Conservation (phyloP, 441 rosid genomes). For the Oxalis stricta region DNA sequence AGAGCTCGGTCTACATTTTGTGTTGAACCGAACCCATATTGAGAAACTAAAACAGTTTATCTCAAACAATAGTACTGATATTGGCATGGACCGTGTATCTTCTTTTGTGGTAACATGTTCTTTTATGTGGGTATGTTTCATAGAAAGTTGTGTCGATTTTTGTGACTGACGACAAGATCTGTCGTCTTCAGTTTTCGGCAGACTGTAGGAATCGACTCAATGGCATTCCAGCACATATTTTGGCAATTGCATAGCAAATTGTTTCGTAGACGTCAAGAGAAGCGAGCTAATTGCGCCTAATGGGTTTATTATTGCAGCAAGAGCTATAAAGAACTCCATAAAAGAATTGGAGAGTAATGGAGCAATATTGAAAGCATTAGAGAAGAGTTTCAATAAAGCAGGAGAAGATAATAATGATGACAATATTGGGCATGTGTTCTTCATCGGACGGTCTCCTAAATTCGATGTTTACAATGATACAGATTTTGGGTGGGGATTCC, state of each 20-base stretch:
- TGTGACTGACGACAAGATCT: neutral
- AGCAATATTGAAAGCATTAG: constrained; percentile 10
- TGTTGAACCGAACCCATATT: neutral
- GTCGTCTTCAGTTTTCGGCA: constrained; percentile 4
- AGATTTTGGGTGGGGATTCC: constrained; percentile 42
- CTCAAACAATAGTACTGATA: neutral
- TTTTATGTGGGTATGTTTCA: constrained; percentile 18
- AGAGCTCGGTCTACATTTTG: too few species aligned
- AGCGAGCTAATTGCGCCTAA: constrained; percentile 12
- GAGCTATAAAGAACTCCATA: constrained; percentile 16
- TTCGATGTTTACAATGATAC: constrained; percentile 19
- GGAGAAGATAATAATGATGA: neutral
- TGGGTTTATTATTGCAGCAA: constrained; percentile 17
- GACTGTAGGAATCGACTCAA: constrained; percentile 16
- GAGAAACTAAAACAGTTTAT: constrained; percentile 14
- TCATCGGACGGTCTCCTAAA: constrained; percentile 25
- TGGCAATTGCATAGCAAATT: constrained; percentile 20
- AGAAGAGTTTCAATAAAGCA: constrained; percentile 2
- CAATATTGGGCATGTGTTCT: constrained; percentile 1
- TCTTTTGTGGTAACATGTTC: constrained; percentile 17
- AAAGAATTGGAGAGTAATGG: constrained; percentile 16
- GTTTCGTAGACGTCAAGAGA: constrained; percentile 3
- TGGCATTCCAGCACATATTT: constrained; percentile 19
- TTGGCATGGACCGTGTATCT: constrained; percentile 5
- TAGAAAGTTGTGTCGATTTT: neutral